These are phyloP conservation scores for Cytospora paraplurivora DNA, from an alignment of 2,329 filamentous ascomycete species.

Conservation along the genomic window DNA sequence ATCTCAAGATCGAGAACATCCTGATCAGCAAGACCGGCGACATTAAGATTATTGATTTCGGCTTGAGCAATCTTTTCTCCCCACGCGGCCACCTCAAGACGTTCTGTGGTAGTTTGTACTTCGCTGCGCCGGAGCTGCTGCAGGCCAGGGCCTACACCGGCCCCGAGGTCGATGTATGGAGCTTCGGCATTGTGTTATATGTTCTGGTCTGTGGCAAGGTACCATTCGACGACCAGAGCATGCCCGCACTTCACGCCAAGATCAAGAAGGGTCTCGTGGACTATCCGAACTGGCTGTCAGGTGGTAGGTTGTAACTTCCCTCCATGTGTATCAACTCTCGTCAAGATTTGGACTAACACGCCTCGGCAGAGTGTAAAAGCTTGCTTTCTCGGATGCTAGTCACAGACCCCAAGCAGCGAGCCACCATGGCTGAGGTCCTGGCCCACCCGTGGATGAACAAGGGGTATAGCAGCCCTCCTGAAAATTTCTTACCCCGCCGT, in stretches of 20 bases:
- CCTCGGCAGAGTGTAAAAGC: constrained; percentile 77
- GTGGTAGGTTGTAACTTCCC: constrained; percentile 60
- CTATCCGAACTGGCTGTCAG: constrained; percentile 90
- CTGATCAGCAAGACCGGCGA: constrained; percentile 98
- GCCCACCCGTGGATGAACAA: constrained; percentile 95
- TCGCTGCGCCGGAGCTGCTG: constrained; percentile 91
- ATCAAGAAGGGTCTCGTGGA: constrained; percentile 97
- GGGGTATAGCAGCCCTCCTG: constrained; percentile 81
- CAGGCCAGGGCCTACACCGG: constrained; percentile 94
- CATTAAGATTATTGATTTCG: constrained; percentile 99
- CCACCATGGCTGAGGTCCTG: constrained; percentile 89
- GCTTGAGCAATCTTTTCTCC: constrained; percentile 92
- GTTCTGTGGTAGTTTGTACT: constrained; percentile 96
- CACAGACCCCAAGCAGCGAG: constrained; percentile 85
- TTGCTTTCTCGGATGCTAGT: constrained; percentile 94
- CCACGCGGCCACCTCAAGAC: constrained; percentile 86
- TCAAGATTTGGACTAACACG: not conserved
- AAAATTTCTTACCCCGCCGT: constrained; percentile 82
- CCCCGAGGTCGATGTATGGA: constrained; percentile 97
- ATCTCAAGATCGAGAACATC: constrained; percentile 98
- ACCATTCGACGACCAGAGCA: constrained; percentile 98
- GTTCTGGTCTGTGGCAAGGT: constrained; percentile 97
- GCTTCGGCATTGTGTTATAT: constrained; percentile 96
- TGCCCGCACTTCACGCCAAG: constrained; percentile 96
- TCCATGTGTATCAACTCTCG: not conserved